These are phyloP conservation scores for Petunia axillaris DNA, from an alignment of 257 asterid genomes.

Conservation along the genomic window DNA sequence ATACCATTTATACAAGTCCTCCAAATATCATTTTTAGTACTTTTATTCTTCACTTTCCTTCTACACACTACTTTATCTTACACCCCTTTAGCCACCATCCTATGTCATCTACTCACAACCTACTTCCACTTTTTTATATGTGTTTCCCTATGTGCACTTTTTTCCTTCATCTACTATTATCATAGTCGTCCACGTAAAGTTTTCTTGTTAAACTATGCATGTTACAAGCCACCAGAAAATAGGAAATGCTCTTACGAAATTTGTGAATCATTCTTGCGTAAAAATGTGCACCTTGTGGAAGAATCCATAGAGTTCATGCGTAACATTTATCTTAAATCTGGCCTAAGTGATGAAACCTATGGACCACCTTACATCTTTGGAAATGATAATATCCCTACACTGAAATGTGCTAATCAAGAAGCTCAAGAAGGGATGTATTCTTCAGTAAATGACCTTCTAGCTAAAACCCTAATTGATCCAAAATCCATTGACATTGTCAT, in stretches of 20 bases:
- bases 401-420: slow-evolving; percentile 57
- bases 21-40: slow-evolving; percentile 45
- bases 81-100: slow-evolving; percentile 32
- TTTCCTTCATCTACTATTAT: slow-evolving; percentile 32
- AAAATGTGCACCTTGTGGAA: slow-evolving; percentile 26
- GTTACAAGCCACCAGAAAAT: slow-evolving; percentile 66
- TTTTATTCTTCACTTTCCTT: slow-evolving; percentile 42
- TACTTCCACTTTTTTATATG: slow-evolving; percentile 37
- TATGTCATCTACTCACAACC: slow-evolving; percentile 36
- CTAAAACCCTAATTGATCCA: slow-evolving; percentile 48
- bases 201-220: slow-evolving; percentile 54
- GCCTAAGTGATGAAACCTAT: slow-evolving; percentile 69
- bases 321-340: slow-evolving; percentile 55
- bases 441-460: slow-evolving; percentile 49
- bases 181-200: slow-evolving; percentile 44
- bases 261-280: slow-evolving; percentile 53
- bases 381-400: slow-evolving; percentile 35
- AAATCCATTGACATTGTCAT: slow-evolving; percentile 50
- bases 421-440: slow-evolving; percentile 64
- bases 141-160: slow-evolving; percentile 27
- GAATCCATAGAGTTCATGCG: slow-evolving; percentile 54
- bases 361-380: slow-evolving; percentile 64
- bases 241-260: slow-evolving; percentile 46
- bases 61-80: slow-evolving; percentile 38
- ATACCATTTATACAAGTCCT: slow-evolving; percentile 28